Base-by-base conservation (phyloP, 345 rosid genomes). In the Sonneratia alba region DNA sequence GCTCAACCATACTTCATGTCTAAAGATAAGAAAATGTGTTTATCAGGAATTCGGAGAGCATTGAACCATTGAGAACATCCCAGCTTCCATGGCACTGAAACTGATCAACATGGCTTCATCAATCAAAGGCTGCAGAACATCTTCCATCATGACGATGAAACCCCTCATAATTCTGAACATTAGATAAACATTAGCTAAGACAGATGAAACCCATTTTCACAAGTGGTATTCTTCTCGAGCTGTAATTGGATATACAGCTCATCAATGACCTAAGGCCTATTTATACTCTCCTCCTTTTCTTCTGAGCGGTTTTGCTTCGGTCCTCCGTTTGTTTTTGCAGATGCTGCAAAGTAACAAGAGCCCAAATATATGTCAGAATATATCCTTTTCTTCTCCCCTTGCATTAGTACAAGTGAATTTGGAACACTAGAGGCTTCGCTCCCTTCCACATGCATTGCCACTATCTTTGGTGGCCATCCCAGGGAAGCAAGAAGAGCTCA, bases 401-500 rank as follows among this genome's bases (percentile, higher is more conserved):
- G 81, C 84, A 91, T 83, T 71, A 84, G 72, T 62, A 79, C 78
- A 48, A 87, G 81, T 48, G 94, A 94, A 69, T 91, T 87, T 6
- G 84, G 85, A 77, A 87, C 61, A 48, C 70, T 64, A 66, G 79
- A 62, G 72, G 70, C 65, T 53, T 79, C 86, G 66, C 76, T 78
- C 62, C 36, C 73, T 62, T 81, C 89, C 4, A 32, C 69, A 36
- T 77, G 81, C 14, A 80, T 69, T 22, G 85, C 72, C 53, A 78
- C 36, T 36, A 91, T 84, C 76, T 83, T 84, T 0, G 94, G 94
- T 27, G 97, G 97, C 94, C 94, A 89, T 49, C 92, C 94, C 66
- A 91, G 78, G 71, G 91, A 91, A 42, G 84, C 77, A 74, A 91
- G 94, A 83, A 89, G 84, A 67, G 86, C 76, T 64, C 97, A 84